phyloP scores from a whole-genome alignment of 2,329 filamentous ascomycete genomes.

The Colletotrichum paranaense region DNA sequence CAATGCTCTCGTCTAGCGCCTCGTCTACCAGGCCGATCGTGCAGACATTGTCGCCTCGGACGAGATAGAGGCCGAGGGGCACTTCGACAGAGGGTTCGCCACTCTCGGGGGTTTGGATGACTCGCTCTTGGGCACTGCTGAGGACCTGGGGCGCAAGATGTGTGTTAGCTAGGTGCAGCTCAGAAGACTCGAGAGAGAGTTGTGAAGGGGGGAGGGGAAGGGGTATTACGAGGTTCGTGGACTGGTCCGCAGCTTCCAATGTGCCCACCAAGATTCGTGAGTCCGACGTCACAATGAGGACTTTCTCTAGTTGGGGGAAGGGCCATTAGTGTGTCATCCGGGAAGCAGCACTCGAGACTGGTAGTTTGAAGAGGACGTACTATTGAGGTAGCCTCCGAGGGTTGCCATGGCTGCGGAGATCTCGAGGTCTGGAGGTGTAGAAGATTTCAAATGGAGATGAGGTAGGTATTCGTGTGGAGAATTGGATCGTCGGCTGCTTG shows the following conservation, averaged over 20 bases:
- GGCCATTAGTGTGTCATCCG: slow-evolving; percentile 26
- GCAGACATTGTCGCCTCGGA: slow-evolving; percentile 94
- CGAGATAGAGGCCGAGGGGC: slow-evolving; percentile 88
- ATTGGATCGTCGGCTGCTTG: neutral
- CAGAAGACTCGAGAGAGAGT: neutral
- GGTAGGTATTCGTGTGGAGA: neutral
- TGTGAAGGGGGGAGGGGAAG: neutral
- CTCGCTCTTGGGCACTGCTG: slow-evolving; percentile 84
- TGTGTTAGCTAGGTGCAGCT: slow-evolving; percentile 3
- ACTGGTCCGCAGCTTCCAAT: slow-evolving; percentile 87
- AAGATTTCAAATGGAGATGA: neutral
- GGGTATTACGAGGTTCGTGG: slow-evolving; percentile 82
- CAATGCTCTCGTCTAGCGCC: slow-evolving; percentile 86
- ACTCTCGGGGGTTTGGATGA: slow-evolving; percentile 88
- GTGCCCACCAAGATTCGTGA: slow-evolving; percentile 87
- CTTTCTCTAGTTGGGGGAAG: slow-evolving; percentile 70
- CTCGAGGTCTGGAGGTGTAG: neutral
- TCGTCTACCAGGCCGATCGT: slow-evolving; percentile 92
- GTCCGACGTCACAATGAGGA: slow-evolving; percentile 91
- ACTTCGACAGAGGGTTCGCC: slow-evolving; percentile 83
- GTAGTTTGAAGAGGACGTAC: slow-evolving; percentile 42
- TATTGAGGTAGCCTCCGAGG: slow-evolving; percentile 58
- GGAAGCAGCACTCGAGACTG: neutral
- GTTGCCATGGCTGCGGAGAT: slow-evolving; percentile 50
- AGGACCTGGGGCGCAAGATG: slow-evolving; percentile 69